Evolutionary conservation across 2,329 filamentous ascomycete species (phyloP).

Genomic region (Trichophyton verrucosum): DNA sequence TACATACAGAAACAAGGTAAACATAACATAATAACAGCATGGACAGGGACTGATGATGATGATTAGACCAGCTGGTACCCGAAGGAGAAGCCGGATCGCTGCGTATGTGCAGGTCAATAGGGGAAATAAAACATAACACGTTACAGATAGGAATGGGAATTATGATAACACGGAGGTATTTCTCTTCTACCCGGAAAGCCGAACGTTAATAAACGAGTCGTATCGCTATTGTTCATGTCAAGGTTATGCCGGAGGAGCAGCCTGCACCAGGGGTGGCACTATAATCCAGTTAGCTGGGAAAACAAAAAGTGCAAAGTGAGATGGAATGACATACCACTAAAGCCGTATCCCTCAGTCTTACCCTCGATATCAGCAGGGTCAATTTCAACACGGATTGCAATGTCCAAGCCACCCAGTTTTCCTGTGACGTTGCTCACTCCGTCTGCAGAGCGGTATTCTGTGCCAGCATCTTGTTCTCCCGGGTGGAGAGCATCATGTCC

Average conservation of each 20-base stretch:
- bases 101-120: too few species aligned
- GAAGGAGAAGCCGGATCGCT: not conserved
- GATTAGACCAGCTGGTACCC: not conserved
- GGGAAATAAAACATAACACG: not conserved
- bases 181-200: not conserved
- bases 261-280: not conserved
- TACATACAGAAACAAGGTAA: not conserved
- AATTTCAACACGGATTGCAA: conserved; percentile 37
- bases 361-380: conserved; percentile 31
- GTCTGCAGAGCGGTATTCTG: conserved; percentile 59
- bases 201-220: too few species aligned
- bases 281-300: not conserved
- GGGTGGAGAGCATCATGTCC: conserved; percentile 59
- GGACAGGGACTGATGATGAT: not conserved
- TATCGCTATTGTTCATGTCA: not conserved
- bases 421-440: conserved; percentile 27
- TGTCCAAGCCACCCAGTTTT: conserved; percentile 33
- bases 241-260: not conserved
- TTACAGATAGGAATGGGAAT: not conserved
- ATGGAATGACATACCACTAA: conserved; percentile 31
- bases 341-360: conserved; percentile 36
- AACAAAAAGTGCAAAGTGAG: too few species aligned
- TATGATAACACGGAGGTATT: not conserved
- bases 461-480: conserved; percentile 69
- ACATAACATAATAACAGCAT: not conserved